A percentile compares a stretch with the other conserved stretches of the same genome.
Evolutionary conservation across 2,329 filamentous ascomycete genomes (phyloP).

Genomic region (Juglanconis oblonga): DNA sequence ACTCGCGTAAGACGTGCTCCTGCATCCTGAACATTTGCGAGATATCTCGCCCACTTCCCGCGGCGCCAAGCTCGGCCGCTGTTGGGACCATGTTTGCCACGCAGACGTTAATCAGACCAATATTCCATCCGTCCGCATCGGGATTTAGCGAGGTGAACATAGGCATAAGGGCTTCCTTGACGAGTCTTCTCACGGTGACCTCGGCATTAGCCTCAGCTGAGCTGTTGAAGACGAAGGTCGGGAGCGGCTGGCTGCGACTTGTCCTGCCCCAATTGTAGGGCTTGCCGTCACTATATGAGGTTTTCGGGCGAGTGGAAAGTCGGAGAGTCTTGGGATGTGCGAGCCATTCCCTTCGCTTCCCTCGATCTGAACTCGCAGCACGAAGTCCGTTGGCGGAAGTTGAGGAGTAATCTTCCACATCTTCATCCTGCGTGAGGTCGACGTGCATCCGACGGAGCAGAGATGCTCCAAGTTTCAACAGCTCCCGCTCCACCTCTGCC

Average conservation of each 20-base stretch:
- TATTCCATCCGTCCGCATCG: slow-evolving; percentile 67
- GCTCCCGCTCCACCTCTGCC: slow-evolving; percentile 62
- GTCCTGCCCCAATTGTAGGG: slow-evolving; percentile 63
- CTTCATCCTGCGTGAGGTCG: slow-evolving; percentile 63
- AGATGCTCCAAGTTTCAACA: slow-evolving; percentile 65
- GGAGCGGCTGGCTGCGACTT: slow-evolving; percentile 73
- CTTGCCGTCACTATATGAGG: slow-evolving; percentile 35
- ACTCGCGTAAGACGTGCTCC: slow-evolving; percentile 65
- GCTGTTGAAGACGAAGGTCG: slow-evolving; percentile 63
- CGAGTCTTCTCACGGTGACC: slow-evolving; percentile 63
- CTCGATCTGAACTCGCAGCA: neutral
- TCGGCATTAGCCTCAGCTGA: slow-evolving; percentile 49
- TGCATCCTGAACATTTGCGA: slow-evolving; percentile 77
- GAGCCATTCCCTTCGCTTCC: slow-evolving; percentile 55
- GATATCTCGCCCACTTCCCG: slow-evolving; percentile 71
- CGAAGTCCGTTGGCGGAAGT: neutral
- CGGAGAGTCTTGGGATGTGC: slow-evolving; percentile 80
- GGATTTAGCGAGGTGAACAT: slow-evolving; percentile 74
- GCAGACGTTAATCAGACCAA: slow-evolving; percentile 82
- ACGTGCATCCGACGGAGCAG: slow-evolving; percentile 74
- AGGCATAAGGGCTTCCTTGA: slow-evolving; percentile 64
- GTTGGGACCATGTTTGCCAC: slow-evolving; percentile 76
- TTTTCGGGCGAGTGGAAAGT: slow-evolving; percentile 66
- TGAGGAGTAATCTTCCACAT: slow-evolving; percentile 28
- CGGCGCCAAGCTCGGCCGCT: slow-evolving; percentile 43